Evolutionary conservation across 2,329 filamentous ascomycete genomes (phyloP), one percentile per base, ranked within the genome.

Genomic region (Zymoseptoria passerinii): DNA sequence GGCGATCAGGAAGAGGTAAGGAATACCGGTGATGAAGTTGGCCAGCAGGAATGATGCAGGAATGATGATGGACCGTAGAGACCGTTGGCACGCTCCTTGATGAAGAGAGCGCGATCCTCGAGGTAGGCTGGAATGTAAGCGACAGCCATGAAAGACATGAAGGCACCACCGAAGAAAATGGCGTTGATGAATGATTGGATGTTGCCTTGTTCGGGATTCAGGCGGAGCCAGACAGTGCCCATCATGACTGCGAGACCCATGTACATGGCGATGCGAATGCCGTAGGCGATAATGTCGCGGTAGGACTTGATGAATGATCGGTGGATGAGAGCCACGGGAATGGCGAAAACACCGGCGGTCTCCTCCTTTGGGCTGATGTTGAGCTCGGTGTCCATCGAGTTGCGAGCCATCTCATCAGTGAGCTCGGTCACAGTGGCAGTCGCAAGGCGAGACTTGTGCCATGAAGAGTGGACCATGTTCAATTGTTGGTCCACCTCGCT

Each of bases 121-220:
- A 95, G 81, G 71, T 86, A 92, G 0, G 88, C 82, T 0, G 90
- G 90, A 3, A 92, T 87, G 70, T 94, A 94, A 0, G 90, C 90
- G 0, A 94, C 76, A 19, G 75, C 76, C 76, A 78, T 78, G 72
- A 78, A 78, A 27, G 72, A 75, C 74, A 78, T 76, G 70, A 78
- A 78, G 4, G 76, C 76, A 27, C 72, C 73, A 53, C 75, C 75
- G 66, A 77, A 78, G 72, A 78, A 78, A 63, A 95, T 88, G 52
- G 89, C 88, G 70, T 95, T 95, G 72, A 85, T 90, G 67, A 89
- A 88, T 0, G 89, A 84, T 66, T 90, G 86, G 65, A 95, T 92
- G 59, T 87, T 87, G 57, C 80, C 76, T 70, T 95, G 90, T 0
- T 79, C 76, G 0, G 86, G 79, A 3, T 80, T 75, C 2, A 95